Base-by-base conservation (phyloP, 2,329 filamentous ascomycete genomes). In the Epichloe elymi region DNA sequence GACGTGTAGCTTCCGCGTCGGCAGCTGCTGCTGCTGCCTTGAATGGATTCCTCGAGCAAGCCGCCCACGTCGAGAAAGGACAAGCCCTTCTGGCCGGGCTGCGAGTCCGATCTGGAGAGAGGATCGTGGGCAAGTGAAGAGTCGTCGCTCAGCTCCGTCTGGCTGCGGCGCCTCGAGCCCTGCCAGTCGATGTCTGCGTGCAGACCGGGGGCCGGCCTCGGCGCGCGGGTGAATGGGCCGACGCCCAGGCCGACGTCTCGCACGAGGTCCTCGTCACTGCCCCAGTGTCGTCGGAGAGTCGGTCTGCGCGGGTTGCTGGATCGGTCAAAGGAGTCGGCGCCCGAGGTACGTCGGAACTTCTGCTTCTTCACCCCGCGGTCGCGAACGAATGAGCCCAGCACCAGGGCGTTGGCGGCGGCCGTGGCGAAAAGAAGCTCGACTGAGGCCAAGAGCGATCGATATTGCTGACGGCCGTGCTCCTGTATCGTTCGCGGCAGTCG, bases 221-320 rank as follows among this genome's bases (percentile, higher is more conserved):
- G 67, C 4, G 72, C 69, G 3, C 68, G 59, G 3, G 64, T 60
- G 49, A 65, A 66, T 23, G 63, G 64, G 64, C 26, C 71, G 3
- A 81, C 75, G 12, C 85, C 79, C 39, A 91, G 79, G 7, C 91
- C 90, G 3, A 95, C 61, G 54, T 83, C 86, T 48, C 85, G 75
- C 4, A 94, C 88, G 1, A 97, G 77, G 63, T 97, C 88, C 61
- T 94, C 89, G 59, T 97, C 91, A 58, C 88, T 95, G 42, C 88
- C 89, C 83, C 86, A 91, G 51, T 86, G 80, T 47, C 79, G 78
- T 53, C 82, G 69, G 43, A 83, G 55, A 11, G 75, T 73, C 56
- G 71, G 75, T 55, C 74, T 70, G 54, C 66, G 70, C 17, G 67
- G 60, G 41, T 60, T 59, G 50, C 60, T 61, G 12, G 60, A 54